A percentile compares a stretch with the other conserved stretches of the same genome.
phyloP scores from a whole-genome alignment of 1,284 basidiomycete genomes.

The Sporisorium scitamineum region DNA sequence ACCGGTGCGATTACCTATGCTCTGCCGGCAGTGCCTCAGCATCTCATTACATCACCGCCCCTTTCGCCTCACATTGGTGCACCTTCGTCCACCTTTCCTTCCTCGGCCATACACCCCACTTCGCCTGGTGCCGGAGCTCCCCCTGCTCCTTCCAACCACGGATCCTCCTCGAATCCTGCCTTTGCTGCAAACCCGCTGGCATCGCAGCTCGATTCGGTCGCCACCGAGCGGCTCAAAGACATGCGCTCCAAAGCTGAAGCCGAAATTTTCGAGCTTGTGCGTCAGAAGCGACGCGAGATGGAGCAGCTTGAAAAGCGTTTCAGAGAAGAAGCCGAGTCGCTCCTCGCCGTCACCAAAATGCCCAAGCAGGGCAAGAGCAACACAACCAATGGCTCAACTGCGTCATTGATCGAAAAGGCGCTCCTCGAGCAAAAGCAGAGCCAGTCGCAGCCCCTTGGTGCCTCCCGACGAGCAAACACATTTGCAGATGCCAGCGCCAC shows the following conservation, averaged over 20 bases:
- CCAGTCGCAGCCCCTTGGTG: not conserved
- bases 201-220: slow-evolving; percentile 42
- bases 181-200: slow-evolving; percentile 27
- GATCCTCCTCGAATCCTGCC: slow-evolving; percentile 1
- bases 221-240: slow-evolving; percentile 48
- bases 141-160: slow-evolving; percentile 6
- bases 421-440: slow-evolving; percentile 28
- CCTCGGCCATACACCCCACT: slow-evolving; percentile 10
- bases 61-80: slow-evolving; percentile 24
- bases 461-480: slow-evolving; percentile 9
- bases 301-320: slow-evolving; percentile 47
- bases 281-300: slow-evolving; percentile 54
- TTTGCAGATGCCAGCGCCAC: not conserved
- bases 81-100: slow-evolving; percentile 8
- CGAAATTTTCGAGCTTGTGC: slow-evolving; percentile 52
- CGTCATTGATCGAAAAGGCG: slow-evolving; percentile 28
- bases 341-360: slow-evolving; percentile 36
- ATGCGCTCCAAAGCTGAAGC: slow-evolving; percentile 52
- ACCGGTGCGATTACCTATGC: slow-evolving; percentile 24
- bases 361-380: slow-evolving; percentile 22
- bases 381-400: slow-evolving; percentile 17
- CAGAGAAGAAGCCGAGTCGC: slow-evolving; percentile 44
- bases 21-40: slow-evolving; percentile 44
- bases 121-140: slow-evolving; percentile 16
- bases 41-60: slow-evolving; percentile 48